A percentile compares a stretch with the other conserved stretches of the same genome.
Conservation (phyloP, 108 stramenopile species). For the Cylindrotheca fusiformis region DNA sequence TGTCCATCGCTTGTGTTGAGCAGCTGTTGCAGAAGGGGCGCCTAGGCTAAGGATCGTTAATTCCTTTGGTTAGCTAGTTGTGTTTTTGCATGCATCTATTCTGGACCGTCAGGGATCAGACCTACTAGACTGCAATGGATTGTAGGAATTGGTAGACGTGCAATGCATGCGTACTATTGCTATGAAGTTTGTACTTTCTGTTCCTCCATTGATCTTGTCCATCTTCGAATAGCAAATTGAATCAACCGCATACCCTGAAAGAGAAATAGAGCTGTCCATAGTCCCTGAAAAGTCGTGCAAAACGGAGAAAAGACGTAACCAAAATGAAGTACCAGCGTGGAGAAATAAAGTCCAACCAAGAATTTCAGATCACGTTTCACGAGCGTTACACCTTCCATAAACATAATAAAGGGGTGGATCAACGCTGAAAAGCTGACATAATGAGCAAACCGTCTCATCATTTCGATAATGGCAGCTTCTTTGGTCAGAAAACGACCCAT, state of each 20-base stretch:
- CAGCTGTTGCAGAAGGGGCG: too few relatives aligned
- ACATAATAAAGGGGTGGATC: conserved; percentile 78
- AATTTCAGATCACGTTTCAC: conserved; percentile 58
- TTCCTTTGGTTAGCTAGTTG: too few relatives aligned
- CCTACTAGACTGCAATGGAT: too few relatives aligned
- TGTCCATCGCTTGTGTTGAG: too few relatives aligned
- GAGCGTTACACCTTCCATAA: conserved; percentile 70
- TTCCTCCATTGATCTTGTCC: too few relatives aligned
- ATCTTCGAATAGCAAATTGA: conserved; percentile 49
- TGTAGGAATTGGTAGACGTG: too few relatives aligned
- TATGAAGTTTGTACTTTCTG: too few relatives aligned
- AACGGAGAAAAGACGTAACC: conserved; percentile 39
- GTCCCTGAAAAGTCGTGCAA: conserved; percentile 43
- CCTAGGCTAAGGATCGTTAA: too few relatives aligned
- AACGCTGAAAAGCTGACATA: conserved; percentile 45
- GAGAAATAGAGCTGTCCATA: conserved; percentile 64
- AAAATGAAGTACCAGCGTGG: conserved; percentile 46
- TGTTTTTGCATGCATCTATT: too few relatives aligned
- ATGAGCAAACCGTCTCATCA: conserved; percentile 41
- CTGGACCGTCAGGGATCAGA: too few relatives aligned
- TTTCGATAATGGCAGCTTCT: conserved; percentile 48
- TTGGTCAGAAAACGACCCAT: conserved; percentile 49
- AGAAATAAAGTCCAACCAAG: conserved; percentile 55
- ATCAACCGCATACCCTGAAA: conserved; percentile 68
- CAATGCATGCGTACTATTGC: too few relatives aligned